phyloP scores from a whole-genome alignment of 1,284 basidiomycete species.

The Phellinidium pouzarii region DNA sequence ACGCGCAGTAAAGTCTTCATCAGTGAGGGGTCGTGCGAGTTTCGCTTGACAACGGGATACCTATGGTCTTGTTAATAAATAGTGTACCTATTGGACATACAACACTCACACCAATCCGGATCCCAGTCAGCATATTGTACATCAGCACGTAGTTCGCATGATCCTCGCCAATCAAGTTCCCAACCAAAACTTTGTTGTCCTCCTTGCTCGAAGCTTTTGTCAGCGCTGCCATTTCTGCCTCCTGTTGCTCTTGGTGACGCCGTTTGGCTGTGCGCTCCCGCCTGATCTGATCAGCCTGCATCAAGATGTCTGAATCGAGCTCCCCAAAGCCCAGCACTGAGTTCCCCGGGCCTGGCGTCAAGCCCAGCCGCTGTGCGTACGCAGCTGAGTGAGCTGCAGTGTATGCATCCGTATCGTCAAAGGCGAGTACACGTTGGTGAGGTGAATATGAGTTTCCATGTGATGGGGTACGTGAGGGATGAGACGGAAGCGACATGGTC shows the following conservation, averaged over 20 bases:
- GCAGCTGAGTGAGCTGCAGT: slow-evolving; percentile 12
- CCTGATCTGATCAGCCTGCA: slow-evolving; percentile 77
- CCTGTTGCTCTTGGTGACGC: slow-evolving; percentile 50
- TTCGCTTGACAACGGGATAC: slow-evolving; percentile 97
- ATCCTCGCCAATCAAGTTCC: slow-evolving; percentile 93
- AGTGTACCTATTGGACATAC: slow-evolving; percentile 22
- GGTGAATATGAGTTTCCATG: slow-evolving; percentile 6
- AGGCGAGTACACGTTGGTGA: slow-evolving; percentile 1
- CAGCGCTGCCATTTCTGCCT: slow-evolving; percentile 37
- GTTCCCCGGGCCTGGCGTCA: background rate
- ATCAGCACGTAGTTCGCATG: slow-evolving; percentile 98
- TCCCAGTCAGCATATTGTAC: slow-evolving; percentile 99
- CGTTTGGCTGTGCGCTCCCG: slow-evolving; percentile 68
- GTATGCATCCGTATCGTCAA: slow-evolving; percentile 16
- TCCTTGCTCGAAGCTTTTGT: slow-evolving; percentile 34
- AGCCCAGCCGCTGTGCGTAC: slow-evolving; percentile 11
- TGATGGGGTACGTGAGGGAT: slow-evolving; percentile 10
- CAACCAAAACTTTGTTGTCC: slow-evolving; percentile 68
- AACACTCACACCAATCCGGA: slow-evolving; percentile 80
- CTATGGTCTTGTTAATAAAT: slow-evolving; percentile 31
- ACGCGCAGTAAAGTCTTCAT: slow-evolving; percentile 82
- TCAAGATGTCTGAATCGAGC: slow-evolving; percentile 63
- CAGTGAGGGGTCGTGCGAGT: slow-evolving; percentile 76
- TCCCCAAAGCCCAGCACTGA: slow-evolving; percentile 25
- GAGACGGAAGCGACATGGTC: slow-evolving; percentile 12